phyloP scores from a whole-genome alignment of 78 protist genomes.

The Thecamonas trahens region DNA sequence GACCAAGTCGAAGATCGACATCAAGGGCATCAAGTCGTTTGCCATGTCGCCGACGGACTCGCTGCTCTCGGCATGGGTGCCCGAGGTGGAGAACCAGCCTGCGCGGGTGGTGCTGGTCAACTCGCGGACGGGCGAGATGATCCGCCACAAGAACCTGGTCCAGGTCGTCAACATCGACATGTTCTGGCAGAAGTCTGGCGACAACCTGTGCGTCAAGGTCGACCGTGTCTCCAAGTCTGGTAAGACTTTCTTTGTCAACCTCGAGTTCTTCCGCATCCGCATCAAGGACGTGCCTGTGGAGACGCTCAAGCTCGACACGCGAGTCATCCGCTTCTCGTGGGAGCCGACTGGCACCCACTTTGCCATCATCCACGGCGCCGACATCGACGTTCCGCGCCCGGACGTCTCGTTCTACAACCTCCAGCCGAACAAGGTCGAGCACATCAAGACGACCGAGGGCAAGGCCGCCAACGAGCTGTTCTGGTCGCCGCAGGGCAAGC shows the following conservation, averaged over 20 bases:
- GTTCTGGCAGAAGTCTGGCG: constrained; percentile 82
- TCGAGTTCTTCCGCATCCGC: constrained; percentile 79
- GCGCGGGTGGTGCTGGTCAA: constrained; percentile 54
- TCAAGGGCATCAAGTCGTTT: constrained; percentile 46
- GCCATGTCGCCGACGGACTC: constrained; percentile 77
- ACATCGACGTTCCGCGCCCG: not conserved
- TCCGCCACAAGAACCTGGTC: constrained; percentile 63
- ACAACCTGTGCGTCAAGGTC: constrained; percentile 61
- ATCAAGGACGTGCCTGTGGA: constrained; percentile 68
- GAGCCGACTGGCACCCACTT: constrained; percentile 38
- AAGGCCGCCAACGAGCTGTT: constrained; percentile 24
- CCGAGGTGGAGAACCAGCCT: constrained; percentile 51
- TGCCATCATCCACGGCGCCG: constrained; percentile 29
- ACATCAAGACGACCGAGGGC: constrained; percentile 20
- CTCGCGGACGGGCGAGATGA: constrained; percentile 35
- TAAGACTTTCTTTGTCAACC: constrained; percentile 25
- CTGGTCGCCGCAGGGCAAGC: constrained; percentile 41
- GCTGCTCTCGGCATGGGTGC: constrained; percentile 55
- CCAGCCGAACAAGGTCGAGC: not conserved
- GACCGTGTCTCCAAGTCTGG: constrained; percentile 49
- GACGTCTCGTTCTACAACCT: constrained; percentile 18
- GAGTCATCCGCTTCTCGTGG: constrained; percentile 36
- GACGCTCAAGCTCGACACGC: constrained; percentile 23
- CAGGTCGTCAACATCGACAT: constrained; percentile 38
- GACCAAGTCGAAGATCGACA: constrained; percentile 29